A percentile compares a stretch with the other conserved stretches of the same genome.
Conservation (phyloP, 352 stramenopile species). For the Lagenidium sp. region DNA sequence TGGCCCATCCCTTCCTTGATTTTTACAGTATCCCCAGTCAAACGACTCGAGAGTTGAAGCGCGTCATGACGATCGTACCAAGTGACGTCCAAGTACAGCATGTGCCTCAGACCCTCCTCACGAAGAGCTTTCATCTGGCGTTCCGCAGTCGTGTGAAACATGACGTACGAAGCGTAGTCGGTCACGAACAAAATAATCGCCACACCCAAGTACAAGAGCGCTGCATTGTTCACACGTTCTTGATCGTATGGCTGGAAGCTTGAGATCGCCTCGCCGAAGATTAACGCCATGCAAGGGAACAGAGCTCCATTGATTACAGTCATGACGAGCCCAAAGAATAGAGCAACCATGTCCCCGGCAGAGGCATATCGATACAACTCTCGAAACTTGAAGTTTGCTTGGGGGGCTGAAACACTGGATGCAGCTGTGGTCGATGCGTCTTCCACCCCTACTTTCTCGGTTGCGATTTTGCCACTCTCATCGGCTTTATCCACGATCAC, state of each 20-base stretch:
- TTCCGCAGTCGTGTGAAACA: slow-evolving; percentile 17
- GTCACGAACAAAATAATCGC: slow-evolving; percentile 19
- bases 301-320: slow-evolving; percentile 21
- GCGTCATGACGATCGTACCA: slow-evolving; percentile 18
- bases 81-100: slow-evolving; percentile 14
- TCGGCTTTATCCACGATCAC: too few species aligned
- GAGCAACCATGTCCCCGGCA: slow-evolving; percentile 9
- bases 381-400: slow-evolving; percentile 12
- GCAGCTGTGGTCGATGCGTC: too few species aligned
- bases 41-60: slow-evolving; percentile 11
- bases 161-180: slow-evolving; percentile 18
- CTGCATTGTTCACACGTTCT: slow-evolving; percentile 8
- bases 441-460: too few species aligned
- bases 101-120: slow-evolving; percentile 4
- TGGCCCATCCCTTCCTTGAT: slow-evolving; percentile 24
- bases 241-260: slow-evolving; percentile 17
- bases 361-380: slow-evolving; percentile 19
- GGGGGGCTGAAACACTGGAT: too few species aligned
- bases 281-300: slow-evolving; percentile 28
- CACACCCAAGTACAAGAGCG: slow-evolving; percentile 9
- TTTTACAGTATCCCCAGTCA: slow-evolving; percentile 17
- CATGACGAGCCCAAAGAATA: slow-evolving; percentile 16
- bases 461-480: too few species aligned
- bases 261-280: slow-evolving; percentile 24
- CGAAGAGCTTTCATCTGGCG: slow-evolving; percentile 19